Conservation (phyloP, 2,329 filamentous ascomycete genomes). For the Cordyceps fumosorosea region DNA sequence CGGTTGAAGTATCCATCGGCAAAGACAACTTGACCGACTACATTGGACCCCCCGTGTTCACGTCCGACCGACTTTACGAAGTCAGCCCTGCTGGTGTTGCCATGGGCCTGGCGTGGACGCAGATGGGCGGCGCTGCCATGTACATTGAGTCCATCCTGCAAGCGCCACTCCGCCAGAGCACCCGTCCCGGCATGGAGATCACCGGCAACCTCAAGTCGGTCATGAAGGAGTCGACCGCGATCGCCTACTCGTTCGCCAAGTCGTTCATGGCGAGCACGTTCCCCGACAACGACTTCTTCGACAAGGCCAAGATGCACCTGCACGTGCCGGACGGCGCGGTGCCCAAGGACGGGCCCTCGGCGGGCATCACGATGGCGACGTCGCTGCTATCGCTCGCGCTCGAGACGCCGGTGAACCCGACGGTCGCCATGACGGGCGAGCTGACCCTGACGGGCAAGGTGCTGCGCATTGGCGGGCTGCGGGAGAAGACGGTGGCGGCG, state of each 20-base stretch:
- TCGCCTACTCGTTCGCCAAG: slow-evolving; percentile 95
- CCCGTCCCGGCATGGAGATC: slow-evolving; percentile 74
- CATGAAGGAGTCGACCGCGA: slow-evolving; percentile 95
- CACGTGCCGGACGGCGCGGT: slow-evolving; percentile 96
- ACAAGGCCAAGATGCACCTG: slow-evolving; percentile 89
- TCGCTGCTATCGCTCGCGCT: slow-evolving; percentile 80
- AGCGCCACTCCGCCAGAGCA: slow-evolving; percentile 65
- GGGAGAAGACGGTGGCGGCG: slow-evolving; percentile 96
- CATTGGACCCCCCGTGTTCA: slow-evolving; percentile 92
- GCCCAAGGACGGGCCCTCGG: slow-evolving; percentile 86
- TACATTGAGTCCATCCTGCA: slow-evolving; percentile 97
- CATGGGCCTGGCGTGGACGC: slow-evolving; percentile 98
- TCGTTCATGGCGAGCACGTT: slow-evolving; percentile 78
- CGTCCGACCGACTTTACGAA: slow-evolving; percentile 91
- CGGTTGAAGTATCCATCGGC: slow-evolving; percentile 76
- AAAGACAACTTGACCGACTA: slow-evolving; percentile 94
- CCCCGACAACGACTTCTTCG: slow-evolving; percentile 89
- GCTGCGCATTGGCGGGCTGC: slow-evolving; percentile 81
- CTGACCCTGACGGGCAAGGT: slow-evolving; percentile 96
- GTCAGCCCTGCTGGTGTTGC: slow-evolving; percentile 87
- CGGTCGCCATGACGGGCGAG: slow-evolving; percentile 96
- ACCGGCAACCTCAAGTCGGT: slow-evolving; percentile 93
- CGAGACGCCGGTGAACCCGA: slow-evolving; percentile 70
- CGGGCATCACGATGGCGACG: slow-evolving; percentile 98
- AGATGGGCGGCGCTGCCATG: slow-evolving; percentile 90